Evolutionary conservation across 768 basidiomycete genomes (phyloP).

Genomic region (Paxillus rubicundulus): DNA sequence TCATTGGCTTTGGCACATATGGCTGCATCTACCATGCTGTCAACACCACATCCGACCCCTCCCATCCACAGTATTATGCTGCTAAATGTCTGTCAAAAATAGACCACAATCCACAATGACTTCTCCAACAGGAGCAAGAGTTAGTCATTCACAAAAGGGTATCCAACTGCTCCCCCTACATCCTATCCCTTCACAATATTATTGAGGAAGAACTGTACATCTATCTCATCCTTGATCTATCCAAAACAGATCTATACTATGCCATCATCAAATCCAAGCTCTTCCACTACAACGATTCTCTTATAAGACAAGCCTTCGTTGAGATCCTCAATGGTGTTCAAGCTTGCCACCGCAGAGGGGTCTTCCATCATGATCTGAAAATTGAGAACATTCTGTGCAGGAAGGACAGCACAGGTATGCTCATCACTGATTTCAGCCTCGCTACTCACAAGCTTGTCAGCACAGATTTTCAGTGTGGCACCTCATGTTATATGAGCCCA

Average conservation of each 20-base stretch:
- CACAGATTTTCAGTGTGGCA: slow-evolving; percentile 56
- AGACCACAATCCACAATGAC: slow-evolving; percentile 52
- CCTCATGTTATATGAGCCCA: slow-evolving; percentile 66
- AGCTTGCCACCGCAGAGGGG: slow-evolving; percentile 64
- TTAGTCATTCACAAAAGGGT: slow-evolving; percentile 55
- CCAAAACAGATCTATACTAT: slow-evolving; percentile 63
- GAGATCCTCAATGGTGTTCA: slow-evolving; percentile 79
- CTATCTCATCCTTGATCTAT: slow-evolving; percentile 65
- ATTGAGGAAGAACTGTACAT: slow-evolving; percentile 59
- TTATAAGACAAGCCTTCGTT: slow-evolving; percentile 68
- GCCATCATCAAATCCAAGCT: slow-evolving; percentile 48
- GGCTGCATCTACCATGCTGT: slow-evolving; percentile 75
- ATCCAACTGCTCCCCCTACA: slow-evolving; percentile 49
- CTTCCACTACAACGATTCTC: slow-evolving; percentile 55
- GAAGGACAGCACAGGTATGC: slow-evolving; percentile 49
- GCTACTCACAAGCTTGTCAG: slow-evolving; percentile 47
- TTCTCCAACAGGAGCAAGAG: slow-evolving; percentile 65
- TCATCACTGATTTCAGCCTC: slow-evolving; percentile 79
- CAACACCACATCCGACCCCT: slow-evolving; percentile 41
- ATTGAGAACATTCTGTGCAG: slow-evolving; percentile 76
- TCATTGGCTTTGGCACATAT: slow-evolving; percentile 73
- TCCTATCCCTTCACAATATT: slow-evolving; percentile 67
- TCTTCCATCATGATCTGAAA: slow-evolving; percentile 87
- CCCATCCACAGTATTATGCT: slow-evolving; percentile 50
- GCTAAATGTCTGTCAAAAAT: slow-evolving; percentile 72